Percentiles rank a stretch among this genome's conserved stretches.
Conservation (phyloP, 768 basidiomycete genomes). For the Boletus reticulatus region DNA sequence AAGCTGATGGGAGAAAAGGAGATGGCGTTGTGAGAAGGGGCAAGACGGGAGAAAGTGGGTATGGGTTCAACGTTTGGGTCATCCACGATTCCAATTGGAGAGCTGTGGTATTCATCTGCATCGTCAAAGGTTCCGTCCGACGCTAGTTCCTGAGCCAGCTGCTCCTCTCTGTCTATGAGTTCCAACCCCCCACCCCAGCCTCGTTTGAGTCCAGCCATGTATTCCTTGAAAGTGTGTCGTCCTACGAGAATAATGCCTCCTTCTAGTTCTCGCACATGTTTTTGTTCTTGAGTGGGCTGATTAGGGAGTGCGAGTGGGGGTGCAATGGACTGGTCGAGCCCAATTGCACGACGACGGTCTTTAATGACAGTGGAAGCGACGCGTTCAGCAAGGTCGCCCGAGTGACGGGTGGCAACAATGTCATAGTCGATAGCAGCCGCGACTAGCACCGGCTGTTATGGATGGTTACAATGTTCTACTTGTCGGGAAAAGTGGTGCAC, state of each 20-base stretch:
- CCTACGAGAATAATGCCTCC: conserved; percentile 88
- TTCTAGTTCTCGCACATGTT: conserved; percentile 58
- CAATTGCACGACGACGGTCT: conserved; percentile 64
- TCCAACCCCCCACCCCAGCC: conserved; percentile 82
- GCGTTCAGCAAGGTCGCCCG: conserved; percentile 80
- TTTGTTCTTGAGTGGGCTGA: conserved; percentile 49
- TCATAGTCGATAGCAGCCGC: conserved; percentile 95
- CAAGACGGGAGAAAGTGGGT: conserved; percentile 39
- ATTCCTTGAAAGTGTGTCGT: conserved; percentile 91
- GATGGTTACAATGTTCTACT: neutral
- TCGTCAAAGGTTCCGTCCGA: conserved; percentile 81
- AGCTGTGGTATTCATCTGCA: conserved; percentile 35
- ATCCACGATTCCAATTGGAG: conserved; percentile 22
- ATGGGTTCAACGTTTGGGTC: conserved; percentile 38
- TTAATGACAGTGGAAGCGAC: conserved; percentile 71
- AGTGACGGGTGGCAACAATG: conserved; percentile 73
- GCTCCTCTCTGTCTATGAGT: conserved; percentile 68
- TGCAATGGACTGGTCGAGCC: conserved; percentile 53
- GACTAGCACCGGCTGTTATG: conserved; percentile 79
- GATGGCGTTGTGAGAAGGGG: conserved; percentile 32
- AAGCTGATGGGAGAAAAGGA: conserved; percentile 33
- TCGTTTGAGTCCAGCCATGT: conserved; percentile 77
- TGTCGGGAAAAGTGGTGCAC: conserved; percentile 26
- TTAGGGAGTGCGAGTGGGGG: conserved; percentile 48
- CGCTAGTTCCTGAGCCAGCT: conserved; percentile 62